Evolutionary conservation across 2,329 filamentous ascomycete genomes (phyloP).

Genomic region (Paecilomyces sp.): DNA sequence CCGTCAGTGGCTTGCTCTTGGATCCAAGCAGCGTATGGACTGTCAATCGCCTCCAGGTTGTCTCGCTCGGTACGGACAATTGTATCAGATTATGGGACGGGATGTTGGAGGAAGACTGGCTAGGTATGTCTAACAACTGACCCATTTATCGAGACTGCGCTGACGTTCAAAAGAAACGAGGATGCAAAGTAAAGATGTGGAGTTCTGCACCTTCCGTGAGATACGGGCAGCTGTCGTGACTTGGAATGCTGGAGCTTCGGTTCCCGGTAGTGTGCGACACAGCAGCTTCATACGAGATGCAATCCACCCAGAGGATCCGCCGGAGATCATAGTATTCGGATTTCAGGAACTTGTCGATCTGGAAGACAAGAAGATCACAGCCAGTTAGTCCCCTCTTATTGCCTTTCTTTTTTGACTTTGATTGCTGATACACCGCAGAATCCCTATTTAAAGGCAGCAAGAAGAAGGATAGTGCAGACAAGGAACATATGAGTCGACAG

Average conservation of each 20-base stretch:
- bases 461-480: slow-evolving; percentile 70
- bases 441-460: slow-evolving; percentile 73
- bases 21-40: slow-evolving; percentile 81
- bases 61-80: slow-evolving; percentile 82
- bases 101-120: slow-evolving; percentile 84
- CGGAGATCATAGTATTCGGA: slow-evolving; percentile 89
- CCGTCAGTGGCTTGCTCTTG: slow-evolving; percentile 67
- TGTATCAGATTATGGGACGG: slow-evolving; percentile 85
- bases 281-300: slow-evolving; percentile 73
- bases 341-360: slow-evolving; percentile 98
- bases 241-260: slow-evolving; percentile 96
- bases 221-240: slow-evolving; percentile 76
- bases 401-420: background rate
- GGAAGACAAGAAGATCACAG: slow-evolving; percentile 94
- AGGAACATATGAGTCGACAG: slow-evolving; percentile 91
- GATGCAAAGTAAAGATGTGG: slow-evolving; percentile 75
- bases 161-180: slow-evolving; percentile 53
- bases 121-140: slow-evolving; percentile 45
- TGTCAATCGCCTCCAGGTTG: slow-evolving; percentile 73
- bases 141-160: slow-evolving; percentile 1
- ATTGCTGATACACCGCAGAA: slow-evolving; percentile 39
- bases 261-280: slow-evolving; percentile 76
- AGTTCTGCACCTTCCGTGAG: slow-evolving; percentile 81
- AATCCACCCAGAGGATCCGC: slow-evolving; percentile 66
- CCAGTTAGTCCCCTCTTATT: slow-evolving; percentile 50